These are phyloP conservation scores for Periconia sp. DNA, from an alignment of 2,329 filamentous ascomycete genomes.

Conservation along the genomic window DNA sequence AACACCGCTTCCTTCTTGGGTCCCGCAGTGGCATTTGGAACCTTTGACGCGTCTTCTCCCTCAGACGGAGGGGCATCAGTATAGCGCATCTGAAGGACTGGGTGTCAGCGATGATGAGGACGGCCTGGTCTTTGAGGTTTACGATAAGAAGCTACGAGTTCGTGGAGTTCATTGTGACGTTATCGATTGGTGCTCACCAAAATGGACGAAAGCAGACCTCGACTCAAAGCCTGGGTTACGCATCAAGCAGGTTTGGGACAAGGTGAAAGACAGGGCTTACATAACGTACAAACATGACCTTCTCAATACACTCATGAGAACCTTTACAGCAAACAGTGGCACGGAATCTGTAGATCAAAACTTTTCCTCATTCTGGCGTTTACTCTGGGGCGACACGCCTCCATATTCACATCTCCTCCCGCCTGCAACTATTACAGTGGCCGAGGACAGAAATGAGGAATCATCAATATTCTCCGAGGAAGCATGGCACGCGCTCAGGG, in stretches of 20 bases:
- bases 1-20: conserved; percentile 1
- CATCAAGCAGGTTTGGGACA: neutral
- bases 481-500: neutral
- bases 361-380: neutral
- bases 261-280: neutral
- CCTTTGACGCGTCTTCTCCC: neutral
- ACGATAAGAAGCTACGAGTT: neutral
- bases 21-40: neutral
- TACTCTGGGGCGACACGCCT: neutral
- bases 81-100: neutral
- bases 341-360: neutral
- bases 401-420: neutral
- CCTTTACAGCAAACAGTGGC: neutral
- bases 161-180: neutral
- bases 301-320: neutral
- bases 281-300: neutral
- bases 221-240: neutral
- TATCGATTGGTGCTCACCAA: neutral
- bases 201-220: neutral
- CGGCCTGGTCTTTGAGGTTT: neutral
- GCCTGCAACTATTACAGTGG: neutral
- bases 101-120: neutral
- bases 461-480: neutral
- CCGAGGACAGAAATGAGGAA: neutral
- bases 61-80: neutral